phyloP scores from a whole-genome alignment of 108 stramenopile species.

The Fistulifera solaris region DNA sequence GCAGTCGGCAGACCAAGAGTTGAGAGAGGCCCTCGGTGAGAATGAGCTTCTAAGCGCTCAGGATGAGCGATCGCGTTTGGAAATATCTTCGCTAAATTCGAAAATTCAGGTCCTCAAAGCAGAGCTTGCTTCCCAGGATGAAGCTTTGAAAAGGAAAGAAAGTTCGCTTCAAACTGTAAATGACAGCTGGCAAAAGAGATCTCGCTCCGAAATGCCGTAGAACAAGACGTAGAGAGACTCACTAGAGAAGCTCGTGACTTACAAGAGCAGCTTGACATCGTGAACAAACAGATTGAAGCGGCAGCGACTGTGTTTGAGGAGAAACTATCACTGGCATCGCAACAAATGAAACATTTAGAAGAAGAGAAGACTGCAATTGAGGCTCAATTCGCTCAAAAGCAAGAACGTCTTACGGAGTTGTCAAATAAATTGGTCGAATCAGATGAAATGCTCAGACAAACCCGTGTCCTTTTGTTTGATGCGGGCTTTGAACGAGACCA shows the following conservation, averaged over 20 bases:
- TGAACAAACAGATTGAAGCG: not conserved
- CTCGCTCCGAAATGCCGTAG: not conserved
- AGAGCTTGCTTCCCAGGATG: not conserved
- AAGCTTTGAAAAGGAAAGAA: not conserved
- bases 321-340: no score
- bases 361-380: no score
- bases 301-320: not conserved
- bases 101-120: not conserved
- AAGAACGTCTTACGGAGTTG: no score
- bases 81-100: not conserved
- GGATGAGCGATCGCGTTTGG: not conserved
- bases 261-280: conserved; percentile 1
- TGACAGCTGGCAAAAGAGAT: not conserved
- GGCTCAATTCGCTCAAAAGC: no score
- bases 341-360: no score
- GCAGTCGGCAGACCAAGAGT: not conserved
- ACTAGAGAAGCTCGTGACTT: not conserved
- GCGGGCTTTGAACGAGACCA: no score
- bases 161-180: not conserved
- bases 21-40: not conserved
- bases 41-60: no score
- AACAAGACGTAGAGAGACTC: conserved; percentile 1
- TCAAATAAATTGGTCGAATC: no score
- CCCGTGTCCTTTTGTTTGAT: no score
- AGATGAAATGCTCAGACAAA: no score